These are phyloP conservation scores for Aspergillus phoenicis DNA, from an alignment of 2,329 filamentous ascomycete genomes.

Conservation along the genomic window DNA sequence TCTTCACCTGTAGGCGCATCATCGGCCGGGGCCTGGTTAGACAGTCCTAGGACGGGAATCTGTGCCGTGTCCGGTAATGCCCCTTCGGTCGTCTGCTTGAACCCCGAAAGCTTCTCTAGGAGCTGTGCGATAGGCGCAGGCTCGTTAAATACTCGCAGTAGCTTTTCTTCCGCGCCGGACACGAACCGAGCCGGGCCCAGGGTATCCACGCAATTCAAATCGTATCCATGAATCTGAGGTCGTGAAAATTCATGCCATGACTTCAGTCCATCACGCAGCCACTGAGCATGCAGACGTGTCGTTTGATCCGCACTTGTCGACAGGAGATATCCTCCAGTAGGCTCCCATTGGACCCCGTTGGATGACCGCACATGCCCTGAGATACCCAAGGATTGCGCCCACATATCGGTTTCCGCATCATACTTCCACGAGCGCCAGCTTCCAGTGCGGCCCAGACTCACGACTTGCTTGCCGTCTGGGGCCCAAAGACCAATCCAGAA, in stretches of 20 bases:
- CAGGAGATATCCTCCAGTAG: constrained; percentile 77
- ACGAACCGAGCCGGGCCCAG: constrained; percentile 77
- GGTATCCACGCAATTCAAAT: constrained; percentile 88
- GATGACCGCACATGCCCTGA: constrained; percentile 83
- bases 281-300: constrained; percentile 80
- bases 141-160: constrained; percentile 93
- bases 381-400: constrained; percentile 75
- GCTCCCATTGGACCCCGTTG: constrained; percentile 81
- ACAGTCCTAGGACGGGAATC: constrained; percentile 91
- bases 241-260: constrained; percentile 96
- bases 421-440: constrained; percentile 88
- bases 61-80: constrained; percentile 82
- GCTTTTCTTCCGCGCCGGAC: constrained; percentile 94
- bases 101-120: constrained; percentile 67
- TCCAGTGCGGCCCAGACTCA: constrained; percentile 84
- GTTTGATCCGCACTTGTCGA: constrained; percentile 93
- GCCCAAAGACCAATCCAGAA: constrained; percentile 97
- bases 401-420: constrained; percentile 63
- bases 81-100: constrained; percentile 46
- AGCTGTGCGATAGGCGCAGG: constrained; percentile 80
- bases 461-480: constrained; percentile 71
- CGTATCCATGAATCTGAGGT: constrained; percentile 97
- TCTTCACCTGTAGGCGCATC: constrained; percentile 36
- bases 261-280: constrained; percentile 57
- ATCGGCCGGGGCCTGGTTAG: constrained; percentile 82